Evolutionary conservation across 2,329 filamentous ascomycete species (phyloP).

Genomic region (Botrytis paeoniae): DNA sequence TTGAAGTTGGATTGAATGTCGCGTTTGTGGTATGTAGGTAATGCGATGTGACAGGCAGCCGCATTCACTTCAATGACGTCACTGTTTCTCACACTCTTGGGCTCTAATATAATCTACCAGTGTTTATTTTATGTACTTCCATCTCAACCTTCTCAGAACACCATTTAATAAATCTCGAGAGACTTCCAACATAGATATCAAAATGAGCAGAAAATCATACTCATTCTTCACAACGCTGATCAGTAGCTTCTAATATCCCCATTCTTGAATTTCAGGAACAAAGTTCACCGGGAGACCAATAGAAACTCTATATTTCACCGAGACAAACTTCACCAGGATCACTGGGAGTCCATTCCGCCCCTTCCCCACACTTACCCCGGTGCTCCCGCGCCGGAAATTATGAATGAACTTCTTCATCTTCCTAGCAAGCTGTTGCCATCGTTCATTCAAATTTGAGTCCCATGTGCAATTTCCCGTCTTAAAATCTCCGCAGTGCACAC

Average conservation of each 20-base stretch:
- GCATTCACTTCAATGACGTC: conserved; percentile 1
- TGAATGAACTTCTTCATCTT: background rate
- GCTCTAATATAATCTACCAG: background rate
- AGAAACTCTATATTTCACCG: background rate
- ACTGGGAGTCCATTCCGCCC: background rate
- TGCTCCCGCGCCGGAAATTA: background rate
- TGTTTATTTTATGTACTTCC: background rate
- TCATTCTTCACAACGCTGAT: background rate
- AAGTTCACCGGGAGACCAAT: background rate
- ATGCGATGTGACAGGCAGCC: background rate
- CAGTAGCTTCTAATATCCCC: background rate
- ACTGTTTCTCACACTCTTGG: background rate
- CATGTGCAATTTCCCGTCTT: background rate
- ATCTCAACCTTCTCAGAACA: background rate
- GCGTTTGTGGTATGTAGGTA: background rate
- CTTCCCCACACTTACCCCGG: background rate
- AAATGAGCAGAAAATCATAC: background rate
- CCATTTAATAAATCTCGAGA: background rate
- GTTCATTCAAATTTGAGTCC: background rate
- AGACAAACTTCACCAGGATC: background rate
- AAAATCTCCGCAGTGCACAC: background rate
- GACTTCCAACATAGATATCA: background rate
- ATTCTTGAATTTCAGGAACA: background rate
- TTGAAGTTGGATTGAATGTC: conserved; percentile 3
- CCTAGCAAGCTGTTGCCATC: background rate